phyloP scores from a whole-genome alignment of 2,329 filamentous ascomycete genomes.

The Harringtonia lauricola region DNA sequence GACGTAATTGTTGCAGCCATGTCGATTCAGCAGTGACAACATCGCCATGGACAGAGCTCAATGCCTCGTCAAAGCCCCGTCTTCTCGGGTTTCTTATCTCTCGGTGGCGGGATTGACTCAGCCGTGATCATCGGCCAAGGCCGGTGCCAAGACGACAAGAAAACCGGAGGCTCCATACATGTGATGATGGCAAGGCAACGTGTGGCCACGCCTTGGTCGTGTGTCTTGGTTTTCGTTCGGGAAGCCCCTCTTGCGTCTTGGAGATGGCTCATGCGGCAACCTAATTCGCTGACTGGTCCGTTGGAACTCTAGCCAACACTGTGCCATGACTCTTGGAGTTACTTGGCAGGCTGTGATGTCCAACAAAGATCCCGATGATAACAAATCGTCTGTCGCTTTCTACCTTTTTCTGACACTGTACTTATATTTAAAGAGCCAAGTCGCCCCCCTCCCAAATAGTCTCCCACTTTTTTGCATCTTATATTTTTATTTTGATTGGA shows the following conservation, averaged over 20 bases:
- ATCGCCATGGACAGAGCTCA: too few relatives aligned
- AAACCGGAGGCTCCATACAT: neutral
- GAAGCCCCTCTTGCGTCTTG: neutral
- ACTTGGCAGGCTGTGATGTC: neutral
- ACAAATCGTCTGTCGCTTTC: neutral
- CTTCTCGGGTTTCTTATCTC: too few relatives aligned
- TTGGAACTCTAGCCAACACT: neutral
- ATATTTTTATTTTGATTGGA: too few relatives aligned
- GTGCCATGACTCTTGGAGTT: slow-evolving; percentile 1
- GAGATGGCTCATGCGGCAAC: neutral
- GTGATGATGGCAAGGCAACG: neutral
- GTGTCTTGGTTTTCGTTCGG: neutral
- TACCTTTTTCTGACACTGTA: too few relatives aligned
- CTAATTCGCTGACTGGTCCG: neutral
- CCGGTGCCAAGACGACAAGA: neutral
- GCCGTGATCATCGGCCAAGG: slow-evolving; percentile 1
- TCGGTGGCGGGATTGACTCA: too few relatives aligned
- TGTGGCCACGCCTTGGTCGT: neutral
- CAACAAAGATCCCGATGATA: neutral
- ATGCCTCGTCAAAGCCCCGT: too few relatives aligned
- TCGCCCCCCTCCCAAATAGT: too few relatives aligned
- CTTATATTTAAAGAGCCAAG: neutral
- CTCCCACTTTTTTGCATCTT: neutral
- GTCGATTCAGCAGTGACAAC: too few relatives aligned
- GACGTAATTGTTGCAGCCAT: too few relatives aligned